These are phyloP conservation scores for Litchi chinensis DNA, from an alignment of 345 rosid genomes.

Conservation along the genomic window DNA sequence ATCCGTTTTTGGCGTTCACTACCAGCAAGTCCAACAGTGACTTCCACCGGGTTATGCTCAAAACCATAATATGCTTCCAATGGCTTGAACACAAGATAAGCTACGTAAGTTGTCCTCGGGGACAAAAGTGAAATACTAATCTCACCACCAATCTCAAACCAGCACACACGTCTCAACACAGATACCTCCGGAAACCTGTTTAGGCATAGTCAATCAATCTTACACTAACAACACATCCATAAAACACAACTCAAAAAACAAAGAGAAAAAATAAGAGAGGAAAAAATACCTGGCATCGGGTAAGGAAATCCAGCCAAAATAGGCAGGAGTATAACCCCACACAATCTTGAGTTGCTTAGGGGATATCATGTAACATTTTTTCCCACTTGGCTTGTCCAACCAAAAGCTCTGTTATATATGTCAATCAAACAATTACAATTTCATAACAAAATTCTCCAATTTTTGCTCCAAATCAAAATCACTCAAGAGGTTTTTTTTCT, in stretches of 20 bases:
- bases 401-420: neutral
- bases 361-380: neutral
- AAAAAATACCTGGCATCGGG: neutral
- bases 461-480: neutral
- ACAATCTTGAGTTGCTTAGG: neutral
- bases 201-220: too few relatives aligned
- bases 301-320: neutral
- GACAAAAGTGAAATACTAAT: constrained; percentile 26
- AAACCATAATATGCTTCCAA: neutral
- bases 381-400: neutral
- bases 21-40: neutral
- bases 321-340: neutral
- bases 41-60: neutral
- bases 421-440: neutral
- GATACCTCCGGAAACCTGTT: constrained; percentile 30
- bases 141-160: constrained; percentile 35
- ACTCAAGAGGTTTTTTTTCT: too few relatives aligned
- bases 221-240: neutral
- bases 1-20: neutral
- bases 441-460: neutral
- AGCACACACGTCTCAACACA: constrained; percentile 25
- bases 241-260: neutral
- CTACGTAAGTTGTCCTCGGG: constrained; percentile 17
- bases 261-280: neutral
- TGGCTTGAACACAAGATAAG: neutral